Evolutionary conservation across 345 rosid genomes (phyloP).

Genomic region (Laguncularia racemosa): DNA sequence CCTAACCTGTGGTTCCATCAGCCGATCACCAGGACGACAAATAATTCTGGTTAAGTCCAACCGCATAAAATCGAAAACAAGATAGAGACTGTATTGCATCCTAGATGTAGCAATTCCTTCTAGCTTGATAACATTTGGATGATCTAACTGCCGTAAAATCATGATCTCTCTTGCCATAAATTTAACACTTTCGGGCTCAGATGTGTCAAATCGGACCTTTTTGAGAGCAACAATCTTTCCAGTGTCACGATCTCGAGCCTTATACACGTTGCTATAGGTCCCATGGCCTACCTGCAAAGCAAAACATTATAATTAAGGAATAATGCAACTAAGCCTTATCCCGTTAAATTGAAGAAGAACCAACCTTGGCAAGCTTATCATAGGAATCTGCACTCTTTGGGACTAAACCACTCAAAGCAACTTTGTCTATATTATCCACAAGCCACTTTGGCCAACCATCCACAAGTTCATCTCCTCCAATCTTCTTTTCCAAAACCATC

Average conservation of each 20-base stretch:
- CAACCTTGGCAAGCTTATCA: constrained; percentile 62
- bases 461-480: constrained; percentile 40
- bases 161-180: constrained; percentile 93
- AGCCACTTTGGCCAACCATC: constrained; percentile 80
- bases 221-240: constrained; percentile 78
- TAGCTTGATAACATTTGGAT: constrained; percentile 73
- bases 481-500: constrained; percentile 24
- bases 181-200: constrained; percentile 76
- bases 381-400: constrained; percentile 61
- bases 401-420: constrained; percentile 43
- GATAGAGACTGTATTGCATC: constrained; percentile 85
- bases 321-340: neutral
- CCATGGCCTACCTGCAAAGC: constrained; percentile 73
- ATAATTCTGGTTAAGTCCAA: constrained; percentile 61
- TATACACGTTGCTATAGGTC: constrained; percentile 88
- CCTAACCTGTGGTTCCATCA: constrained; percentile 61
- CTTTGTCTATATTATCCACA: constrained; percentile 41
- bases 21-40: constrained; percentile 51
- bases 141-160: constrained; percentile 64
- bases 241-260: constrained; percentile 63
- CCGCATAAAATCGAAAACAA: constrained; percentile 71
- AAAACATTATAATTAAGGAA: neutral
- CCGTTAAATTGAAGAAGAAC: neutral
- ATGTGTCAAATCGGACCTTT: constrained; percentile 80
- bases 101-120: constrained; percentile 86